These are phyloP conservation scores for Leishmania braziliensis DNA, from an alignment of 208 protist genomes.

Conservation along the genomic window DNA sequence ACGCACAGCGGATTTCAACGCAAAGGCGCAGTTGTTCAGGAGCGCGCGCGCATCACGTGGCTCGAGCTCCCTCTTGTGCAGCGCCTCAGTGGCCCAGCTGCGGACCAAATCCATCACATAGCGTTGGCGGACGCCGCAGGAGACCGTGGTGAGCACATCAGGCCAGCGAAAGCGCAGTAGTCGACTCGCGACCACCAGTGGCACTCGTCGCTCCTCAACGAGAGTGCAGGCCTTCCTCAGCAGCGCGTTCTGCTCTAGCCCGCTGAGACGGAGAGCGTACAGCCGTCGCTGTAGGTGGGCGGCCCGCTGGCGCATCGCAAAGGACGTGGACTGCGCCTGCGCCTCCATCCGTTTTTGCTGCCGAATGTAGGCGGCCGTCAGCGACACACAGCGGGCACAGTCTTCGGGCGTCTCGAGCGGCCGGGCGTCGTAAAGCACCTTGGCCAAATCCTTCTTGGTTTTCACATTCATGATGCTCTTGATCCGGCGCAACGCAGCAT, in stretches of 20 bases:
- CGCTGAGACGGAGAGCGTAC: slow-evolving; percentile 6
- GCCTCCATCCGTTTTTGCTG: slow-evolving; percentile 17
- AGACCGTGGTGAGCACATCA: slow-evolving; percentile 23
- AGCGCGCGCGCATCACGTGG: slow-evolving; percentile 49
- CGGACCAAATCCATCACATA: slow-evolving; percentile 41
- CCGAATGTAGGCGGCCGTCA: slow-evolving; percentile 29
- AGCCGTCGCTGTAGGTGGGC: neutral
- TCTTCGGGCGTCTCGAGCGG: slow-evolving; percentile 4
- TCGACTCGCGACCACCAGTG: slow-evolving; percentile 49
- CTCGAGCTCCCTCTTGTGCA: slow-evolving; percentile 26
- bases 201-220: slow-evolving; percentile 42
- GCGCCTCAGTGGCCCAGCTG: slow-evolving; percentile 49
- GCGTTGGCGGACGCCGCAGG: slow-evolving; percentile 28
- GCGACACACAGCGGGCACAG: slow-evolving; percentile 20
- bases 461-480: slow-evolving; percentile 7
- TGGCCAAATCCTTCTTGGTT: neutral
- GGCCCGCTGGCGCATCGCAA: slow-evolving; percentile 3
- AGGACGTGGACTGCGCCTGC: neutral
- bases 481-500: slow-evolving; percentile 1
- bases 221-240: slow-evolving; percentile 32
- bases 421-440: neutral
- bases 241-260: slow-evolving; percentile 26
- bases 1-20: slow-evolving; percentile 20
- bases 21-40: slow-evolving; percentile 37
- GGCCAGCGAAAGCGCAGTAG: slow-evolving; percentile 63